Conservation (phyloP, 805 yeast species). For the Cyberlindnera lachancei region DNA sequence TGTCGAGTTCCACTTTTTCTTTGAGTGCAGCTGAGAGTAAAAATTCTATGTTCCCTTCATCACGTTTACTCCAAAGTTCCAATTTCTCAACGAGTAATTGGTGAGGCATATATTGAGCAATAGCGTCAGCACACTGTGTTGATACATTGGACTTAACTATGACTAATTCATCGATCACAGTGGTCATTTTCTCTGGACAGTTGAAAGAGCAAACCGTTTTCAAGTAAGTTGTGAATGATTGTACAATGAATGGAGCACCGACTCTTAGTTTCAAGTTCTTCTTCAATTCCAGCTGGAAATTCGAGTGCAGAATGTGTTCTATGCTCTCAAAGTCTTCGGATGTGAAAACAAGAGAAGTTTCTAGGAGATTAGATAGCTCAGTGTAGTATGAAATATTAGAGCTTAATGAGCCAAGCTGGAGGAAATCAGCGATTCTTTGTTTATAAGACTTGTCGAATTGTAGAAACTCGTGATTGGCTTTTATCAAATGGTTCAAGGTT, state of each 20-base stretch:
- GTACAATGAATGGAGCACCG: constrained; percentile 24
- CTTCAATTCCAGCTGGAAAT: constrained; percentile 21
- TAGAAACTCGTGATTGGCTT: constrained; percentile 48
- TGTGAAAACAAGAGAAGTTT: constrained; percentile 9
- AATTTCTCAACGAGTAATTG: constrained; percentile 5
- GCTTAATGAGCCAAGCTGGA: constrained; percentile 46
- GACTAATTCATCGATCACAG: constrained; percentile 14
- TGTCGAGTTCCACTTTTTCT: constrained; percentile 7
- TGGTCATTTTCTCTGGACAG: neutral
- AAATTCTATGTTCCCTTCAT: constrained; percentile 4
- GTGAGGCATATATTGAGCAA: constrained; percentile 15
- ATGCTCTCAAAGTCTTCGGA: constrained; percentile 17
- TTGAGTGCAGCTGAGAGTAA: constrained; percentile 10
- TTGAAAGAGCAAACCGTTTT: constrained; percentile 11
- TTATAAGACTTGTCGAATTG: constrained; percentile 40
- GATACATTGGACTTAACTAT: constrained; percentile 11
- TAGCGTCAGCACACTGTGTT: constrained; percentile 14
- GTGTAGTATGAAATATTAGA: constrained; percentile 45
- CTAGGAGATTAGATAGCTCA: constrained; percentile 17
- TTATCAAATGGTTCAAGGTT: constrained; percentile 36
- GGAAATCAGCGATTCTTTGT: constrained; percentile 36
- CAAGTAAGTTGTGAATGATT: constrained; percentile 25
- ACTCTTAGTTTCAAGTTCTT: constrained; percentile 25
- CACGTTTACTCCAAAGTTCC: constrained; percentile 1
- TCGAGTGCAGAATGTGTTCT: constrained; percentile 23